Evolutionary conservation across 768 basidiomycete species (phyloP), one percentile per base, ranked within the genome.

Genomic region (Rhizopogon salebrosus): DNA sequence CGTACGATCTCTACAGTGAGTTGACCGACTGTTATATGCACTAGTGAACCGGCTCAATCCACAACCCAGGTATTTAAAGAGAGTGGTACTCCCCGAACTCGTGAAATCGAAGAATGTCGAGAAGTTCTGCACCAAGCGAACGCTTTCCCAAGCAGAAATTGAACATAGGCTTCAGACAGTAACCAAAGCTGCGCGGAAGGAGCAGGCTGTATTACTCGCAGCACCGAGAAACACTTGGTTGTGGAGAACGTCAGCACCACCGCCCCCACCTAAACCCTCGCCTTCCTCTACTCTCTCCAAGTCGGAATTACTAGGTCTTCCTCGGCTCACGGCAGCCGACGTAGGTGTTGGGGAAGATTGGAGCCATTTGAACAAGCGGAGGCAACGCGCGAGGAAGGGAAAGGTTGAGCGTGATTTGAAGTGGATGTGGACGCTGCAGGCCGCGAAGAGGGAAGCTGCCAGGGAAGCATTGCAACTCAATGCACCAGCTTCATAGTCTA

Each of bases 331-430:
- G 0, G 59, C 66, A 3, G 62, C 59, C 14, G 66, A 66, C 10
- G 64, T 68, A 8, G 66, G 68, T 1, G 66, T 66, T 3, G 67
- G 69, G 26, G 69, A 65, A 48, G 83, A 87, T 57, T 74, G 73
- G 63, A 70, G 74, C 6, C 83, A 86, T 62, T 65, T 87, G 52
- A 87, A 76, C 65, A 78, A 70, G 58, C 71, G 82, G 51, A 68
- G 84, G 57, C 75, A 73, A 54, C 65, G 73, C 14, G 73, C 76
- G 22, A 64, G 85, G 52, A 62, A 67, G 42, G 68, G 55, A 51
- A 80, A 79, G 62, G 72, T 85, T 3, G 60, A 65, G 53, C 64
- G 64, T 45, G 77, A 80, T 36, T 62, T 79, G 18, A 58, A 54
- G 53, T 70, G 66, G 67, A 58, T 78, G 69, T 64, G 64, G 50